phyloP scores from a whole-genome alignment of 2,329 filamentous ascomycete species.

The Nothophoma quercina region DNA sequence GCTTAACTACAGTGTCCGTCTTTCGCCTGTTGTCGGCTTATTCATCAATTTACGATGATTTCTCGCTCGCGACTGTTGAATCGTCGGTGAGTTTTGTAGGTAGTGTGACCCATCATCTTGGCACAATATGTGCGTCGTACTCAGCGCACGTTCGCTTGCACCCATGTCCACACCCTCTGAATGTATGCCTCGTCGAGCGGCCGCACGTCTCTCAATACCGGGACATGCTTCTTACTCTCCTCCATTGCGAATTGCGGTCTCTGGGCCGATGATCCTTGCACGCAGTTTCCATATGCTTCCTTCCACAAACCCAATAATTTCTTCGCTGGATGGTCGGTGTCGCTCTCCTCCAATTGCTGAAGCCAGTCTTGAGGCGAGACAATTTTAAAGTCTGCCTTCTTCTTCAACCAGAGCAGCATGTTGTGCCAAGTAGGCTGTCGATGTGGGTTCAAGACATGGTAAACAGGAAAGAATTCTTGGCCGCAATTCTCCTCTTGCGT shows the following conservation, averaged over 20 bases:
- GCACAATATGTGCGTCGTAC: slow-evolving; percentile 1
- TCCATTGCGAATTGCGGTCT: slow-evolving; percentile 45
- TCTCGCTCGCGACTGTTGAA: background rate
- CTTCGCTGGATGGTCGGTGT: slow-evolving; percentile 53
- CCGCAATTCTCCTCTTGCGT: slow-evolving; percentile 21
- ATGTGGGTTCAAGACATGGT: slow-evolving; percentile 60
- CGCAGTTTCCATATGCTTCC: slow-evolving; percentile 47
- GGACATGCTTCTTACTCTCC: slow-evolving; percentile 44
- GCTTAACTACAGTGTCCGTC: background rate
- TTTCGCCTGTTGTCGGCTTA: slow-evolving; percentile 5
- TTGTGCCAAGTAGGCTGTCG: slow-evolving; percentile 54
- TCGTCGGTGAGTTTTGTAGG: slow-evolving; percentile 29
- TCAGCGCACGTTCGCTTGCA: slow-evolving; percentile 29
- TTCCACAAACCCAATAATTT: slow-evolving; percentile 62
- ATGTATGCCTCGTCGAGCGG: slow-evolving; percentile 56
- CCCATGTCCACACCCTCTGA: slow-evolving; percentile 54
- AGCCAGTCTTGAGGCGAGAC: slow-evolving; percentile 55
- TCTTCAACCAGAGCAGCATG: slow-evolving; percentile 56
- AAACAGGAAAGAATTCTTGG: slow-evolving; percentile 43
- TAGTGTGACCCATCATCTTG: background rate
- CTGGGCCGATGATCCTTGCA: background rate
- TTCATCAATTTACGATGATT: background rate
- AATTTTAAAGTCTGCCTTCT: slow-evolving; percentile 49
- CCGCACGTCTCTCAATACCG: slow-evolving; percentile 46
- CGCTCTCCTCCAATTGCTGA: slow-evolving; percentile 46